These are phyloP conservation scores for Astrothelium subdiscretum DNA, from an alignment of 495 filamentous ascomycete species.

Conservation along the genomic window DNA sequence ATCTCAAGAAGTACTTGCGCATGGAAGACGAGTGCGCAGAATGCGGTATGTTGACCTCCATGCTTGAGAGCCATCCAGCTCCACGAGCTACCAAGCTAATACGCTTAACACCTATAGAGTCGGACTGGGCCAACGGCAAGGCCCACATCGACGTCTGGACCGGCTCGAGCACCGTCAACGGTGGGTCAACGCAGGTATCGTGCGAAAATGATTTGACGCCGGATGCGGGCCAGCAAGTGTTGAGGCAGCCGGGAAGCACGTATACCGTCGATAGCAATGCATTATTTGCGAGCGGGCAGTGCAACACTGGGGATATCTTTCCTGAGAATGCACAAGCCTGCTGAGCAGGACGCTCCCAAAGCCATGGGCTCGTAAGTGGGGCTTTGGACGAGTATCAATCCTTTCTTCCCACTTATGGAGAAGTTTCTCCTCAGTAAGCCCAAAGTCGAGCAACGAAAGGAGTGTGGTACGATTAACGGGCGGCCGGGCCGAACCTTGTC, in stretches of 20 bases:
- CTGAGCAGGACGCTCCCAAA: background rate
- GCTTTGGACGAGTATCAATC: no score
- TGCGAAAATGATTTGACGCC: slow-evolving; percentile 6
- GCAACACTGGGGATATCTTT: background rate
- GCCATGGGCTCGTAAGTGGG: no score
- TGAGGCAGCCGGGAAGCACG: background rate
- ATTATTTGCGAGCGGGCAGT: background rate
- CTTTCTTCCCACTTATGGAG: no score
- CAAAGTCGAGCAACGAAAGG: no score
- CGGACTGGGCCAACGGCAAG: background rate
- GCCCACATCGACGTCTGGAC: slow-evolving; percentile 34
- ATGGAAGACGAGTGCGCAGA: background rate
- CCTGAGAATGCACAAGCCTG: background rate
- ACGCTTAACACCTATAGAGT: background rate
- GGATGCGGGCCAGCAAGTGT: background rate
- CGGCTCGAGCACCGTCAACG: slow-evolving; percentile 23
- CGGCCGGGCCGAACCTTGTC: no score
- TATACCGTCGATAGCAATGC: background rate
- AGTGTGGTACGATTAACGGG: no score
- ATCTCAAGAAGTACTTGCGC: background rate
- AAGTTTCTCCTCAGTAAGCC: no score
- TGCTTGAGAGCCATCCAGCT: no score
- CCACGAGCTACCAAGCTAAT: background rate
- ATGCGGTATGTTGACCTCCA: background rate
- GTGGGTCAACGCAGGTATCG: background rate